Base-by-base conservation (phyloP, 306 rosid genomes). In the Vachellia pachyceras region DNA sequence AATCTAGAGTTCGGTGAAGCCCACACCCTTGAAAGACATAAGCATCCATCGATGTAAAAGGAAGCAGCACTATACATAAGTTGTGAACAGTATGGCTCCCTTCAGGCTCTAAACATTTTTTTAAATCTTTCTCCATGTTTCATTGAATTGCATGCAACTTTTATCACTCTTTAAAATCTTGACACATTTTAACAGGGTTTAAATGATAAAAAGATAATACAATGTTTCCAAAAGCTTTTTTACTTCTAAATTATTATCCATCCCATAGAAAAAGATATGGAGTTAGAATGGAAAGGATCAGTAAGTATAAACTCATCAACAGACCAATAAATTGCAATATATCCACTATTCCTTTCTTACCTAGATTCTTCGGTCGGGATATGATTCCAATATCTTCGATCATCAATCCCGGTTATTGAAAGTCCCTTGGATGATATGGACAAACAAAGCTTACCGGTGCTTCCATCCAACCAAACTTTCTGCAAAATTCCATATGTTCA, bases 391-490 rank as follows among this genome's bases (percentile, higher is more conserved):
- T 91, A 91, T 80, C 96, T 89, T 4, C 93, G 76, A 83, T 91
- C 96, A 83, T 89, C 93, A 73, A 96, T 92, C 66, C 98, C 97
- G 0, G 99, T 96, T 39, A 96, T 92, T 9, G 93, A 88, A 65
- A 96, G 84, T 36, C 94, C 99, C 86, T 89, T 92, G 0, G 92
- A 88, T 42, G 98, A 85, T 77, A 96, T 69, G 15, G 91, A 87
- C 85, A 96, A 23, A 80, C 97, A 96, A 60, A 87, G 84, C 75
- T 91, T 85, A n/a, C 97, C 97, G 20, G 89, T 81, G 77, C 87
- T 70, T 77, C 90, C 90, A 82, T 96, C 94, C 88, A 96, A 73
- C 99, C 99, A 96, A 79, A 90, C 90, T 67, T 87, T 96, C 98
- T 96, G 89, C 86, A 83, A 58, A 45, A 72, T 55, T 52, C 65